Evolutionary conservation across 768 basidiomycete genomes (phyloP).

Genomic region (Mycena sanguinolenta): DNA sequence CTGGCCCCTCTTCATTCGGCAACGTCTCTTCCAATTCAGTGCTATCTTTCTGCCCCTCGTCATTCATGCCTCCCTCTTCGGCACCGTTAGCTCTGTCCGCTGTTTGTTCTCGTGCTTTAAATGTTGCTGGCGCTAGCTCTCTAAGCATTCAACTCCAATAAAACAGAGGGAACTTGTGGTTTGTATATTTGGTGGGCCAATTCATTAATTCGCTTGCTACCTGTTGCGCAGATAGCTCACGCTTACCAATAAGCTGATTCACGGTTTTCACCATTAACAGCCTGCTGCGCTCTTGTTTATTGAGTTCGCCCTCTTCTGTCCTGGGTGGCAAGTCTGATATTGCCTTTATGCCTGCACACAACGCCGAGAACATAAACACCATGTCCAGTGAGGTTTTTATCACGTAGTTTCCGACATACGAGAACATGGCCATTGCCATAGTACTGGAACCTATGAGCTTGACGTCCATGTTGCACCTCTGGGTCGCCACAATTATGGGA

Average conservation of each 20-base stretch:
- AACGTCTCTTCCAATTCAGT: too few relatives aligned
- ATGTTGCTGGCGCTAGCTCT: not conserved
- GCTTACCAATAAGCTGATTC: not conserved
- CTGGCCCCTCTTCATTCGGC: too few relatives aligned
- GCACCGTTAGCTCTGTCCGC: too few relatives aligned
- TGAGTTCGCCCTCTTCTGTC: not conserved
- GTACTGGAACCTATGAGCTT: not conserved
- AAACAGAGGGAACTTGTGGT: not conserved
- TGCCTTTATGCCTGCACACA: not conserved
- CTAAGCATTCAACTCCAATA: not conserved
- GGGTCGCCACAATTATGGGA: not conserved
- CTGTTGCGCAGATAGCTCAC: not conserved
- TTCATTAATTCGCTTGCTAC: not conserved
- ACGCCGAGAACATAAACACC: not conserved
- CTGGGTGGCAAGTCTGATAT: not conserved
- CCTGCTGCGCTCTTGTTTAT: not conserved
- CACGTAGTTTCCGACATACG: not conserved
- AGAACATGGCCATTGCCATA: not conserved
- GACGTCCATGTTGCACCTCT: not conserved
- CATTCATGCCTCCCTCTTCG: too few relatives aligned
- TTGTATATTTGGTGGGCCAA: not conserved
- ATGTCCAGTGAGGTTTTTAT: not conserved
- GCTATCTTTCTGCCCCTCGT: too few relatives aligned
- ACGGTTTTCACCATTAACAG: not conserved
- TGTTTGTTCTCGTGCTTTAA: not conserved